Base-by-base conservation (phyloP, 2,329 filamentous ascomycete genomes). In the Celoporthe dispersa region DNA sequence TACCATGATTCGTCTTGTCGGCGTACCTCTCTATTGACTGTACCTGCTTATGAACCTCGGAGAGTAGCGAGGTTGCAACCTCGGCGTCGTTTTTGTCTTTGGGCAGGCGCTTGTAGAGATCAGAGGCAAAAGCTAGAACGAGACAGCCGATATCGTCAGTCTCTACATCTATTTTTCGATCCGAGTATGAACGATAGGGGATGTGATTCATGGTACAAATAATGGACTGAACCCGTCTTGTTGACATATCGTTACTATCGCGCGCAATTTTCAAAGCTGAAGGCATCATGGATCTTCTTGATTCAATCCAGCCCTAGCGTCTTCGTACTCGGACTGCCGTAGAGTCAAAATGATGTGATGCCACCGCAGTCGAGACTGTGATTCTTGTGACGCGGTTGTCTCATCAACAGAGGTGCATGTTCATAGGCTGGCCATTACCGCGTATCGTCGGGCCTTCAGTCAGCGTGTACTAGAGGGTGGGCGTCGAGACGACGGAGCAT, bases 11-110 rank as follows among this genome's bases (percentile, higher is more conserved):
- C 9, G 72, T 68, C 31, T 74, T 79, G 31, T 80, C 77, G 35
- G 79, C 80, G 48, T 74, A 76, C 1, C 70, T 69, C 53, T 78
- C 78, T 57, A 81, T 71, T n/a, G 72, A 70, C 11, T 75, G 73
- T 55, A 84, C 79, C 12, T 81, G 79, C 9, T 78, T 79, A 44
- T 82, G 79, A 37, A 87, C 78, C 25, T 86, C 80, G 1, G 76
- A 68, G 39, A 80, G 77, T 0, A 87, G 77, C 3, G 80, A 75
- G 22, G 76, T 74, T 16, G 77, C 65, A 35, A 68, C 72, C 1
- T 79, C 73, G 14, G 75, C 44, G 37, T 76, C 73, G 44, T 71
- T 66, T 57, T 75, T 74, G 68, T 77, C 71, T 53, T 71, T 74
- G 33, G 77, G 74, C 12, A 79, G 73, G 59, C 77, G 72, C 67